phyloP scores from a whole-genome alignment of 2,329 filamentous ascomycete genomes.

The Fusarium sp. region DNA sequence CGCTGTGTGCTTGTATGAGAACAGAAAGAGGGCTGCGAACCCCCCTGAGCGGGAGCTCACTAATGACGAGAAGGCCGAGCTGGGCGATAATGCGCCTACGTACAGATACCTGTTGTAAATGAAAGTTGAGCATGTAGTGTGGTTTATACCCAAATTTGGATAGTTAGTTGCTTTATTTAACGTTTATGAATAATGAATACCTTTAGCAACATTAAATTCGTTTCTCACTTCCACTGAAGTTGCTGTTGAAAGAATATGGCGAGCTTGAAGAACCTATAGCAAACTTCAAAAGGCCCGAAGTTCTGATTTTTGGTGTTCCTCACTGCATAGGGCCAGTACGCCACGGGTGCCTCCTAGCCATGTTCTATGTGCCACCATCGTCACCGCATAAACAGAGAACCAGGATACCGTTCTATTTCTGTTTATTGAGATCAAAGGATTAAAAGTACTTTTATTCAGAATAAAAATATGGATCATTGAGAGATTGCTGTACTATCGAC shows the following conservation, averaged over 20 bases:
- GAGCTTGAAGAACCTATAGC: background rate
- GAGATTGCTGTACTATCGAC: background rate
- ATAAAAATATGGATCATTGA: background rate
- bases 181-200: constrained; percentile 25
- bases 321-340: background rate
- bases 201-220: background rate
- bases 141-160: constrained; percentile 8
- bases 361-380: background rate
- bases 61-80: constrained; percentile 69
- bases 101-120: constrained; percentile 68
- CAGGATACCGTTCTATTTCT: background rate
- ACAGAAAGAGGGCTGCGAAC: constrained; percentile 66
- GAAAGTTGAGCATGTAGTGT: background rate
- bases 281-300: background rate
- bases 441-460: background rate
- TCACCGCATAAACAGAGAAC: background rate
- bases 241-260: background rate
- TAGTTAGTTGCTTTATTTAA: background rate
- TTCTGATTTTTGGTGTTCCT: background rate
- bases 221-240: background rate
- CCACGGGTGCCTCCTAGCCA: background rate
- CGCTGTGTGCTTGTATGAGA: constrained; percentile 67
- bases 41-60: constrained; percentile 59
- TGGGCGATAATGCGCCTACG: constrained; percentile 69
- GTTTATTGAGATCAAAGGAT: background rate